Evolutionary conservation across 208 protist species (phyloP).

Genomic region (Angomonas desouzai): DNA sequence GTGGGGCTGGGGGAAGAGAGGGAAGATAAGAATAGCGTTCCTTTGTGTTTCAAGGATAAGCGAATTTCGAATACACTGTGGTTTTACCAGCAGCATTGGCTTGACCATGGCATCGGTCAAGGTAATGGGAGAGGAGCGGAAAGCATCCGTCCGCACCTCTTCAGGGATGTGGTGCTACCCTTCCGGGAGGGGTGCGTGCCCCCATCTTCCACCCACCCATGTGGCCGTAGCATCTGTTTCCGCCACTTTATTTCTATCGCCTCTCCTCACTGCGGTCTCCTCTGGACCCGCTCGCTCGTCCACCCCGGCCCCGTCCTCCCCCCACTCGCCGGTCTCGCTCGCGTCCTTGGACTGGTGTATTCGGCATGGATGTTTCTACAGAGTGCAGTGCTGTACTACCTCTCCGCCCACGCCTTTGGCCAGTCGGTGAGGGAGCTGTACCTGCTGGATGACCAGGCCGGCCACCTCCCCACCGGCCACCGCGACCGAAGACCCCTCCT

Average conservation of each 20-base stretch:
- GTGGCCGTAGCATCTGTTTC: too few relatives aligned
- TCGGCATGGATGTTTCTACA: neutral
- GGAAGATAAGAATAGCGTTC: too few relatives aligned
- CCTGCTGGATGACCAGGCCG: neutral
- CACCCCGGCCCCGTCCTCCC: neutral
- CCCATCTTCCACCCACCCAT: too few relatives aligned
- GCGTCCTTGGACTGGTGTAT: neutral
- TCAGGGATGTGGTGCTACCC: neutral
- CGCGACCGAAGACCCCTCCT: neutral
- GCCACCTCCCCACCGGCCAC: neutral
- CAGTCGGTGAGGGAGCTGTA: neutral
- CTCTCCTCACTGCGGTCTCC: neutral
- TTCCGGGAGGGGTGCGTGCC: neutral
- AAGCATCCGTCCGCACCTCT: neutral
- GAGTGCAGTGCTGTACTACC: neutral
- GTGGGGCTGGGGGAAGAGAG: too few relatives aligned
- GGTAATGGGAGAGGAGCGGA: too few relatives aligned
- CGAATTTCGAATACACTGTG: neutral
- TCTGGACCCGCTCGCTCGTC: neutral
- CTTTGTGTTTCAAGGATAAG: neutral
- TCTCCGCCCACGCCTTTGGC: neutral
- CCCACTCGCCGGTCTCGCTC: neutral
- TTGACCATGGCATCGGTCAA: neutral
- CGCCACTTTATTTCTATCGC: neutral
- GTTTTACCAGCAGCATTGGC: neutral